Evolutionary conservation across 2,329 filamentous ascomycete species (phyloP).

Genomic region (Colletotrichum eleusines): DNA sequence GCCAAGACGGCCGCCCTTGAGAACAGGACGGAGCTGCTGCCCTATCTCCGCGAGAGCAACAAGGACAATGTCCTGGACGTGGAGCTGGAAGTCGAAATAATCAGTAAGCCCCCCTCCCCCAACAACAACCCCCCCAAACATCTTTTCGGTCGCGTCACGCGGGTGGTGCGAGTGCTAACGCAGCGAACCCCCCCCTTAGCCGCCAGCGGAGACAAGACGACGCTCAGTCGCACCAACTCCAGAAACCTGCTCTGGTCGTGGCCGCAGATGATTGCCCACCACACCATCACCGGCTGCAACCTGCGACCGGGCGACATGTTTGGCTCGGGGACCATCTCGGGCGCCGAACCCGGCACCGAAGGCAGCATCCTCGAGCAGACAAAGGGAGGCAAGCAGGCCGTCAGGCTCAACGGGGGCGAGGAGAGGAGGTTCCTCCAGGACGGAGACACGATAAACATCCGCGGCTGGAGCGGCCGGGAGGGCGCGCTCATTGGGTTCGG

Average conservation of each 20-base stretch:
- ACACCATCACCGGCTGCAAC: constrained; percentile 81
- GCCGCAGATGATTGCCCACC: constrained; percentile 86
- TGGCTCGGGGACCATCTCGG: constrained; percentile 81
- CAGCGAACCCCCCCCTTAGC: too few species aligned
- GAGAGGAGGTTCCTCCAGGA: constrained; percentile 79
- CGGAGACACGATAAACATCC: constrained; percentile 76
- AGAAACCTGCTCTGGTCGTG: constrained; percentile 79
- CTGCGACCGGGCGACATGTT: constrained; percentile 80
- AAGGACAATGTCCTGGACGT: constrained; percentile 52
- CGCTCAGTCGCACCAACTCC: constrained; percentile 47
- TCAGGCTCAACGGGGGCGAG: too few species aligned
- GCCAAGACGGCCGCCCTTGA: constrained; percentile 44
- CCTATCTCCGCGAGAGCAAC: constrained; percentile 69
- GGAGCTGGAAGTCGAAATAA: constrained; percentile 54
- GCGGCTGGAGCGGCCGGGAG: constrained; percentile 74
- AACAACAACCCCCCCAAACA: too few species aligned
- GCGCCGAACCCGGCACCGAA: constrained; percentile 71
- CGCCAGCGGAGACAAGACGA: constrained; percentile 48
- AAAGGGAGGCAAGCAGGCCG: too few species aligned
- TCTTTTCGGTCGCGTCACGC: accelerated
- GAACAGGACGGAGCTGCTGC: constrained; percentile 52
- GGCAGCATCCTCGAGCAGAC: constrained; percentile 80
- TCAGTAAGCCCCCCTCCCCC: constrained; percentile 49
- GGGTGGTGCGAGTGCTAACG: constrained; percentile 25
- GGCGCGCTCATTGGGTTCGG: constrained; percentile 82